Percentiles rank a stretch among this genome's conserved stretches.
phyloP scores from a whole-genome alignment of 176 grass and related monocot species.

The Phragmites australis region DNA sequence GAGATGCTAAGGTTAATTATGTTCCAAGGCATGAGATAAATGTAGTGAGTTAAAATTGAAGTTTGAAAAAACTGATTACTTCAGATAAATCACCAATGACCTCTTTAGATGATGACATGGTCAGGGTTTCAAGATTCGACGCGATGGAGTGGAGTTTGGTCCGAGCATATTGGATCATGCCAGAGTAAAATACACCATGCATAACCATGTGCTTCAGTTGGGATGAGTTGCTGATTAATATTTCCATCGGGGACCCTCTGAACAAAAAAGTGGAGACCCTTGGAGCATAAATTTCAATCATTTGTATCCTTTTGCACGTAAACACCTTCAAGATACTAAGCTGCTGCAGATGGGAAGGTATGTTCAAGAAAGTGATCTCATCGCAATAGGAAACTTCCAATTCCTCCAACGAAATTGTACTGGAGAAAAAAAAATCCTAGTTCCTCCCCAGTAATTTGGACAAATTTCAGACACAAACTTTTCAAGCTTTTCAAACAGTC shows the following conservation, averaged over 20 bases:
- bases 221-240: not conserved
- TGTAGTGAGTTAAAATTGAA: not conserved
- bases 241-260: not conserved
- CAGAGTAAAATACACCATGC: not conserved
- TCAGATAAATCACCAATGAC: not conserved
- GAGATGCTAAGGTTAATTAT: not conserved
- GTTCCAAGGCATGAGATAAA: not conserved
- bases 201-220: not conserved
- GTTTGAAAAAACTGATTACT: not conserved
- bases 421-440: slow-evolving; percentile 9
- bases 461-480: not conserved
- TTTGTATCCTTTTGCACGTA: not conserved
- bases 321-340: not conserved
- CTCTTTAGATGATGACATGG: not conserved
- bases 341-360: slow-evolving; percentile 26
- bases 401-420: slow-evolving; percentile 17
- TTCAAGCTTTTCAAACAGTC: slow-evolving; percentile 17
- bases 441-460: slow-evolving; percentile 14
- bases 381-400: not conserved
- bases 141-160: not conserved
- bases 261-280: slow-evolving; percentile 14
- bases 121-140: slow-evolving; percentile 14
- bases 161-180: slow-evolving; percentile 21
- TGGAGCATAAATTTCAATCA: slow-evolving; percentile 34
- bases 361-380: slow-evolving; percentile 6